Conservation (phyloP, 1,284 basidiomycete genomes). For the Lentinula novae-zelandiae region DNA sequence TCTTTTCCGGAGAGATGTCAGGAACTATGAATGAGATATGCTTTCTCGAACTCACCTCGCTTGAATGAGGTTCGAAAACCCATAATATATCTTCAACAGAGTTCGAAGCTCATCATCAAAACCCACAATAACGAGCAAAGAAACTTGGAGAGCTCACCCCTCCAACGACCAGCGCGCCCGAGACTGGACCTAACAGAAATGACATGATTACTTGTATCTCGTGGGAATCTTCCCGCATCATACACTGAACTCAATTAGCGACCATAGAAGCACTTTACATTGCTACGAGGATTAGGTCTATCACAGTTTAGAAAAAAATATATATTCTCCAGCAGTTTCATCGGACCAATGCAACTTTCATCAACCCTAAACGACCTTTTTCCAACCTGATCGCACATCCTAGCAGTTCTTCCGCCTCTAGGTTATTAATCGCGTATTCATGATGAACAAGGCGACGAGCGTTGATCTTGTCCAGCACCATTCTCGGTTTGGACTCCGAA, state of each 20-base stretch:
- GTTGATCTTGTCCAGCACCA: constrained; percentile 51
- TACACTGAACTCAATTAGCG: too few relatives aligned
- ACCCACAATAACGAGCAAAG: too few relatives aligned
- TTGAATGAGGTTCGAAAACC: constrained; percentile 55
- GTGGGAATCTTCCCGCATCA: too few relatives aligned
- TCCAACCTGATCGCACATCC: constrained; percentile 47
- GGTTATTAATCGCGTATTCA: constrained; percentile 50
- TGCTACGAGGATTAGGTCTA: background rate
- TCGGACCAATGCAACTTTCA: background rate
- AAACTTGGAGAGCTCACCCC: constrained; percentile 34
- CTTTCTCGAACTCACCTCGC: constrained; percentile 33
- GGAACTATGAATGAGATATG: constrained; percentile 1
- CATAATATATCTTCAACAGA: constrained; percentile 49
- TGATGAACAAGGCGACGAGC: constrained; percentile 47
- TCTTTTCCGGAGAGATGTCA: constrained; percentile 25
- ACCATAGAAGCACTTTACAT: too few relatives aligned
- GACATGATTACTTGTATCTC: constrained; percentile 32
- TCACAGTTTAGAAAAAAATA: background rate
- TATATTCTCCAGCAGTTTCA: background rate
- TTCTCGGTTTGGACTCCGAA: constrained; percentile 31
- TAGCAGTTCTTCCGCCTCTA: constrained; percentile 47
- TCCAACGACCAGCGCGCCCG: constrained; percentile 55
- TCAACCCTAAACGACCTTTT: constrained; percentile 44
- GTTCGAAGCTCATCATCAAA: background rate
- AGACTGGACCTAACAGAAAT: constrained; percentile 49